Conservation (phyloP, 768 basidiomycete species). For the Imleria badia region DNA sequence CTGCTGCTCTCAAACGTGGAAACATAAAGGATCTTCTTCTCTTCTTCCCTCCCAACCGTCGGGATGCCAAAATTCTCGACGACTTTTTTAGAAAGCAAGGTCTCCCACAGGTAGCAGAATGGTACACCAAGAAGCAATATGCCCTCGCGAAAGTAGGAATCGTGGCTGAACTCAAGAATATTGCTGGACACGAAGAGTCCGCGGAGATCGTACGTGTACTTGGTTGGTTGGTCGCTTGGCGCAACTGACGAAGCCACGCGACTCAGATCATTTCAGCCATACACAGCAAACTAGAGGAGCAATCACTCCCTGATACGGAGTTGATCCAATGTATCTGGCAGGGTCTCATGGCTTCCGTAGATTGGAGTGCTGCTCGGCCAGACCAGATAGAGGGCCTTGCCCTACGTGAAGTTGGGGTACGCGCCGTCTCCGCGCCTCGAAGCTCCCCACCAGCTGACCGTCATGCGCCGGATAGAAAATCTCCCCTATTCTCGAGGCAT, state of each 20-base stretch:
- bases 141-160: slow-evolving; percentile 79
- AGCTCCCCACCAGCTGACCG: not conserved
- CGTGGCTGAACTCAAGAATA: slow-evolving; percentile 63
- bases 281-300: slow-evolving; percentile 70
- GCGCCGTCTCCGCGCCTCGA: slow-evolving; percentile 26
- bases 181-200: slow-evolving; percentile 68
- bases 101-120: slow-evolving; percentile 81
- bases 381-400: slow-evolving; percentile 91
- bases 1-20: slow-evolving; percentile 75
- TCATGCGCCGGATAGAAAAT: slow-evolving; percentile 58
- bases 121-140: slow-evolving; percentile 91
- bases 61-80: slow-evolving; percentile 71
- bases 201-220: slow-evolving; percentile 57
- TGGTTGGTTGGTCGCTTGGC: not conserved
- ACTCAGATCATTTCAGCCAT: slow-evolving; percentile 73
- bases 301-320: slow-evolving; percentile 82
- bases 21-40: slow-evolving; percentile 81
- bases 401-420: slow-evolving; percentile 83
- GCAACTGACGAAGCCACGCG: slow-evolving; percentile 11
- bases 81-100: slow-evolving; percentile 84
- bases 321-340: slow-evolving; percentile 90
- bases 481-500: slow-evolving; percentile 83
- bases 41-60: slow-evolving; percentile 87
- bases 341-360: slow-evolving; percentile 82
- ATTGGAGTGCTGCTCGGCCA: slow-evolving; percentile 85